Evolutionary conservation across 108 stramenopile species (phyloP), one percentile per base, ranked within the genome.

Genomic region (Skeletonema tropicum): DNA sequence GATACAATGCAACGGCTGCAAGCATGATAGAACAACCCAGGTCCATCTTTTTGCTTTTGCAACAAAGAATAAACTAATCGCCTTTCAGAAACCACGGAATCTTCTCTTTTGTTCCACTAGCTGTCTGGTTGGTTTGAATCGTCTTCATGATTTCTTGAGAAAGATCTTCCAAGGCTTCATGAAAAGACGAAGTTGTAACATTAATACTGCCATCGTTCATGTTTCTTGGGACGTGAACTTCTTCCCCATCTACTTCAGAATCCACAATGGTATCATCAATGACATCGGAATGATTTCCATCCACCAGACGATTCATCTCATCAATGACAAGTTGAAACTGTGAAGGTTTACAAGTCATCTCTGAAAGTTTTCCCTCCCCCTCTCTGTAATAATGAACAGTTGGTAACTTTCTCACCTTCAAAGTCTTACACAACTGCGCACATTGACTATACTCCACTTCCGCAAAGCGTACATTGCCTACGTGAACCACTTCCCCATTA

Each of bases 321-420:
- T 80, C 71, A 57, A 80, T 59, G 29, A 80, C 76, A 32, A 75
- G 41, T 29, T 83, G 76, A 70, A 83, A 83, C 3, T 75, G 48
- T 0, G 71, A 74, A 39, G 83, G 79, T 29, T 60, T 70, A 32
- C 78, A 79, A 26, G 72, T 68, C 79, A 83, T 52, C 39, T 80
- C 73, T 4, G 57, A 45, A 19, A 76, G 21, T 39, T 79, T 80
- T 1, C 83, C 83, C 14, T 33, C 68, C 8, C 74, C 76, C 55
- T 42, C 38, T 30, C 58, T 68, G 42, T 89, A 87, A 35, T 90
- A 66, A 57, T 84, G 86, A 6, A 88, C 82, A 14, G 84, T 79
- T 38, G 91, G 91, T 57, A 92, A 68, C 49, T 79, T 88, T 33
- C 68, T 83, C 46, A 92, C 83, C 31, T 88, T 88, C 30, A 90